Conservation (phyloP, 192 early-diverging fungal species). For the Backusella liffmaniae region DNA sequence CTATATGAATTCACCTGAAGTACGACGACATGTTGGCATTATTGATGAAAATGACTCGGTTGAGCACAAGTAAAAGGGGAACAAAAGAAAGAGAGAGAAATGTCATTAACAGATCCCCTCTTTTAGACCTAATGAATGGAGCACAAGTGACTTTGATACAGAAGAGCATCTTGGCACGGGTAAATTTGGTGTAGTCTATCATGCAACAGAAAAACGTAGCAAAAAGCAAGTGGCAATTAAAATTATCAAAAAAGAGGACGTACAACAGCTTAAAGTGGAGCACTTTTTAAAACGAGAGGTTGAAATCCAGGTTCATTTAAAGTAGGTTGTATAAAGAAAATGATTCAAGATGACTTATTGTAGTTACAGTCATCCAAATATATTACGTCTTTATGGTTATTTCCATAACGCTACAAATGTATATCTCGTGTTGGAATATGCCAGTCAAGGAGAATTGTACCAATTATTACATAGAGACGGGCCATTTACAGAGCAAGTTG, state of each 20-base stretch:
- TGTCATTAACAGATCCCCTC: not conserved
- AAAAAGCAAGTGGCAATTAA: slow-evolving; percentile 90
- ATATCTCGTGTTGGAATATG: slow-evolving; percentile 94
- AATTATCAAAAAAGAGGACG: slow-evolving; percentile 81
- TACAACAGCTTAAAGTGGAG: slow-evolving; percentile 71
- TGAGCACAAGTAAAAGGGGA: not conserved
- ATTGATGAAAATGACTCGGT: not conserved
- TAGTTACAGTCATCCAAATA: slow-evolving; percentile 71
- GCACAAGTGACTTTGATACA: slow-evolving; percentile 83
- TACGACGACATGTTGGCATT: slow-evolving; percentile 24
- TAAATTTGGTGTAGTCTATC: slow-evolving; percentile 92
- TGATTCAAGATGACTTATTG: no score
- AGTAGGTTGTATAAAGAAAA: slow-evolving; percentile 41
- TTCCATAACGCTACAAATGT: slow-evolving; percentile 91
- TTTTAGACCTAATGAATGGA: slow-evolving; percentile 41
- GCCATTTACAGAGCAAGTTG: slow-evolving; percentile 68
- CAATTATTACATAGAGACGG: slow-evolving; percentile 65
- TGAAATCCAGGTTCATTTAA: slow-evolving; percentile 91
- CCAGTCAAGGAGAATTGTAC: slow-evolving; percentile 87
- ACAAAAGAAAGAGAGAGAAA: no score
- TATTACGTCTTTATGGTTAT: slow-evolving; percentile 90
- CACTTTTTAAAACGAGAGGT: slow-evolving; percentile 89
- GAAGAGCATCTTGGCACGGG: slow-evolving; percentile 86
- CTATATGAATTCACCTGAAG: slow-evolving; percentile 33
- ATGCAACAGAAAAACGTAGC: slow-evolving; percentile 79